Evolutionary conservation across 805 yeast species (phyloP), one percentile per base, ranked within the genome.

Genomic region (Blastobotrys americana): DNA sequence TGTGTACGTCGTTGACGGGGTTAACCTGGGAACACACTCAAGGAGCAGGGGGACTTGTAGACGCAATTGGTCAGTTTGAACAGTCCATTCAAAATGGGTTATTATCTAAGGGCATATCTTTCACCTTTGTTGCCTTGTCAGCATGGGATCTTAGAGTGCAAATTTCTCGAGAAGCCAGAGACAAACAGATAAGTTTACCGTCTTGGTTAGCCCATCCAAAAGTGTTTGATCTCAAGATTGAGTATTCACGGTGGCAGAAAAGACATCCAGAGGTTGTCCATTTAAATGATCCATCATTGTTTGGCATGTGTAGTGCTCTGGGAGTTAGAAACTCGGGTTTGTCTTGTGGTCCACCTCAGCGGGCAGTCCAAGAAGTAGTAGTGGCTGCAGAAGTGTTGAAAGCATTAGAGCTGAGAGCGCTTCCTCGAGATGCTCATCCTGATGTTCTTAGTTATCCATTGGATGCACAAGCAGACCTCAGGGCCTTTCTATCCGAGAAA

Each of bases 151-250:
- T 88, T 39, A 72, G 88, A 48, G 89, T 89, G 39, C 82, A 81
- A 56, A 65, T 89, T 28, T 82, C 84, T 9, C 72, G 94, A 39
- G 95, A 87, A 60, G 85, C 95, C 5, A 70, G 86, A 34, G 95
- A 85, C 58, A 78, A 82, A 58, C 73, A 77, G 8, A 79, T 83
- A 46, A 73, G 71, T 3, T 70, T 88, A 45, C 96, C 96, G 0
- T 70, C 75, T 3, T 85, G 82, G 59, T 65, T 89, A 47, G 85
- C 81, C 59, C 80, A 81, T 52, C 84, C 96, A 2, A 71, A 80
- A 37, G 73, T 82, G 19, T 87, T 85, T 63, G 95, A 86, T 61
- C 65, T 88, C 49, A 73, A 75, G 58, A 76, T 74, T 48, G 97
- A 89, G 62, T 86, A 74, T 61, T 59, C 72, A 35, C 81, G 78